These are phyloP conservation scores for Logfia minima DNA, from an alignment of 129 eudicot species.

Conservation along the genomic window DNA sequence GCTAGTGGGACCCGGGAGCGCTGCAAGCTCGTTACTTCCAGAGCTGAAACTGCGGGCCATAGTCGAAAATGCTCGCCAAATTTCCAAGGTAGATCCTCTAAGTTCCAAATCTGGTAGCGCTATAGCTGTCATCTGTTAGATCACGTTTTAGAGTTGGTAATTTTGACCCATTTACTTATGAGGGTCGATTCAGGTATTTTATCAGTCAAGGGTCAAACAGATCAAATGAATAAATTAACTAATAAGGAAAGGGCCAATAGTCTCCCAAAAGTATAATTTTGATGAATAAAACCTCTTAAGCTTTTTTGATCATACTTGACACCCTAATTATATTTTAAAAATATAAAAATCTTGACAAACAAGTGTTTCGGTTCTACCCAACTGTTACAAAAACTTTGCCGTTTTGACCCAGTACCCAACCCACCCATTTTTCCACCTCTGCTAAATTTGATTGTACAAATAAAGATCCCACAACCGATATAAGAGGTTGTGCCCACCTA, in stretches of 20 bases:
- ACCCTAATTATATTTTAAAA: too few species aligned
- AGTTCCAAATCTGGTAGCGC: not conserved
- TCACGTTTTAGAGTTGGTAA: too few species aligned
- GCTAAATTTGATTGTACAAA: constrained; percentile 10
- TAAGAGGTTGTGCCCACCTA: too few species aligned
- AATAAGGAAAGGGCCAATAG: not conserved
- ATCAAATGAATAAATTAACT: not conserved
- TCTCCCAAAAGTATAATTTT: constrained; percentile 6
- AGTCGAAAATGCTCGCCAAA: constrained; percentile 58
- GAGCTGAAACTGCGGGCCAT: constrained; percentile 59
- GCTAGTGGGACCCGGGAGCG: constrained; percentile 44
- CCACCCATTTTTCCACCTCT: not conserved
- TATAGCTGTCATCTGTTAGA: constrained; percentile 13
- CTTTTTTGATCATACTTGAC: too few species aligned
- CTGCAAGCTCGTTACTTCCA: constrained; percentile 48
- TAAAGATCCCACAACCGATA: too few species aligned
- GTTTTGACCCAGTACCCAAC: too few species aligned
- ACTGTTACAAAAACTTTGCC: too few species aligned
- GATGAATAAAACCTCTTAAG: not conserved
- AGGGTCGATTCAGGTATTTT: not conserved
- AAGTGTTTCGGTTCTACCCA: too few species aligned
- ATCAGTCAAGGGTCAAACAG: too few species aligned
- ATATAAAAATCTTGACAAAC: not conserved
- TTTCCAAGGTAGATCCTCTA: constrained; percentile 50
- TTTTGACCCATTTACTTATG: not conserved